Evolutionary conservation across 164 flowering plant species (phyloP).

Genomic region (Berberis thunbergii): DNA sequence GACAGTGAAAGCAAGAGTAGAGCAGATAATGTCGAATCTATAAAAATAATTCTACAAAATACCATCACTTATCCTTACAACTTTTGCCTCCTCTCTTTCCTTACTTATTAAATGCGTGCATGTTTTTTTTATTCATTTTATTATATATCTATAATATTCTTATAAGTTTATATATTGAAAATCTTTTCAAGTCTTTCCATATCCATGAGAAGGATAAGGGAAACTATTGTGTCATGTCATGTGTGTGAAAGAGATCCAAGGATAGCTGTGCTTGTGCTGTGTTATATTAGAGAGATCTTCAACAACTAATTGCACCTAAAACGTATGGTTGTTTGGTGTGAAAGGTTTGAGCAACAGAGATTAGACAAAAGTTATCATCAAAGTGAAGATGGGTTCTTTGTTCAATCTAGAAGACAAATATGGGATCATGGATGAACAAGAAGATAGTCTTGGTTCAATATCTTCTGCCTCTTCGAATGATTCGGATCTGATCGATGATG

Average conservation of each 20-base stretch:
- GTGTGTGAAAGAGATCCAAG: background rate
- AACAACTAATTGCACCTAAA: background rate
- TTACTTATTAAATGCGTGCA: too few species aligned
- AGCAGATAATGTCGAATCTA: conserved; percentile 28
- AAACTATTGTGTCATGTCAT: background rate
- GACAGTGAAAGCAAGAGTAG: conserved; percentile 16
- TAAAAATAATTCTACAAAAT: background rate
- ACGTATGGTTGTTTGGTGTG: conserved; percentile 7
- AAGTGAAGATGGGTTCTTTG: conserved; percentile 5
- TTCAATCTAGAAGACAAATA: background rate
- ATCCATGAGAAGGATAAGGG: background rate
- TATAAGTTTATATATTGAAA: too few species aligned
- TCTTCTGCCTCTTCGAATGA: conserved; percentile 22
- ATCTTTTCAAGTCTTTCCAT: too few species aligned
- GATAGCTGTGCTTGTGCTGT: too few species aligned
- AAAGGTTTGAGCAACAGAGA: background rate
- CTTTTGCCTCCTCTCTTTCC: background rate
- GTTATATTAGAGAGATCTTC: too few species aligned
- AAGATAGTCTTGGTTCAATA: conserved; percentile 20
- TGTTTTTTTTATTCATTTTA: too few species aligned
- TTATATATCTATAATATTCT: too few species aligned
- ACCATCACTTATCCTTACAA: conserved; percentile 3
- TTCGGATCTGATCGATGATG: conserved; percentile 8
- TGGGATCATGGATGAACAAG: conserved; percentile 22
- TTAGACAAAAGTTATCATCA: background rate